Percentiles rank a stretch among this genome's conserved stretches.
Conservation (phyloP, 257 asterid genomes). For the Lycium barbarum region DNA sequence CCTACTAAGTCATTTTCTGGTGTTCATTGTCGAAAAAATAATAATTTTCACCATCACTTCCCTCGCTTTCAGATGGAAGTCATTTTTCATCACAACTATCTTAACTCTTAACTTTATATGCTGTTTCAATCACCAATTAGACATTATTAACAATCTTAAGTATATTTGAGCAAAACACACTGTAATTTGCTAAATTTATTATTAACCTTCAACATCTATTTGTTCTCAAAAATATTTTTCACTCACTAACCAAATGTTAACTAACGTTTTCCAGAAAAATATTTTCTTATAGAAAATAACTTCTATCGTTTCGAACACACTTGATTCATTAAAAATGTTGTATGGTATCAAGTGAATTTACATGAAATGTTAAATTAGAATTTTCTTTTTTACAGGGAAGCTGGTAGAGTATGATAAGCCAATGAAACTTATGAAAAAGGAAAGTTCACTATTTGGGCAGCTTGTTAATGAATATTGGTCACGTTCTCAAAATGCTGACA, state of each 20-base stretch:
- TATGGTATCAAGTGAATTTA: background rate
- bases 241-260: background rate
- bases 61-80: background rate
- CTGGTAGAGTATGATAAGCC: slow-evolving; percentile 45
- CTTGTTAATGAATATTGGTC: slow-evolving; percentile 50
- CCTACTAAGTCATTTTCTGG: background rate
- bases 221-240: background rate
- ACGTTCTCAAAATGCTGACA: slow-evolving; percentile 19
- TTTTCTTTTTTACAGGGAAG: slow-evolving; percentile 34
- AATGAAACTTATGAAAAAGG: slow-evolving; percentile 39
- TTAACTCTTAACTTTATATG: background rate
- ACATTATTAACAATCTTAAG: background rate
- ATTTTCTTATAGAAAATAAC: background rate
- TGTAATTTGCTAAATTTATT: background rate
- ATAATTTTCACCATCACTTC: background rate
- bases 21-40: background rate
- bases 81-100: background rate
- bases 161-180: background rate
- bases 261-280: background rate
- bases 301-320: background rate
- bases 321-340: background rate
- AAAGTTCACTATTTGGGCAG: slow-evolving; percentile 44
- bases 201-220: background rate
- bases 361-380: background rate
- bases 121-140: background rate